Base-by-base conservation (phyloP, 148 eudicot species). In the Camellia japonica region DNA sequence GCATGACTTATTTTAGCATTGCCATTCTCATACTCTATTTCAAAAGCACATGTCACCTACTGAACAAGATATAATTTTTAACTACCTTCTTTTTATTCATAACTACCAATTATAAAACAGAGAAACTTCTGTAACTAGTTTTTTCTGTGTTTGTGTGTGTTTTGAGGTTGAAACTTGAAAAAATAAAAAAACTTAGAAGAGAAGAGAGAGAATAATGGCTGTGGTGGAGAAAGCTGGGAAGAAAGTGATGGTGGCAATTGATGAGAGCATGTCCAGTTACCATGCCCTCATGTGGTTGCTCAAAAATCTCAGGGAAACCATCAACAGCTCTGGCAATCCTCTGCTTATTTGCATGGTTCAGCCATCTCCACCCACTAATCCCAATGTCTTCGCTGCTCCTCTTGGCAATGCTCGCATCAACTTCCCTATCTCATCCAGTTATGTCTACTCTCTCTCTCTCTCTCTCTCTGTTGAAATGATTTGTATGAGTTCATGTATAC, bases 231-330 rank as follows among this genome's bases (percentile, higher is more conserved):
- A 5, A 49, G n/a, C 7, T 20, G 70, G 78, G 79, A 87, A 80
- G 84, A 87, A 85, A 69, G 75, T 87, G 79, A 87, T 85, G 87
- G 83, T 87, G 78, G 82, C 78, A 15, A 83, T 87, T 38, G 84
- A 87, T 23, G 90, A 83, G 80, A 76, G 64, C 61, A 80, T 68
- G 49, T 80, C 73, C 1, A 87, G 86, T 71, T 79, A 81, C 81
- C 38, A 74, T 52, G 84, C 87, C 3, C 78, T 87, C 44, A 83
- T 80, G 44, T 85, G 87, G 86, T 77, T 80, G 15, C 86, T 87
- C 18, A 69, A 87, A 19, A 87, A 85, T 63, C 88, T 83, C 30
- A 30, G 11, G 1, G 82, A 78, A 18, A 72, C 84, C 41, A 79
- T 84, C 38, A 18, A 16, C 19, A 65, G n/a, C 56, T 71, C 82